Evolutionary conservation across 1,139 yeast species (phyloP).

Genomic region (Saccharomyces hybrid): DNA sequence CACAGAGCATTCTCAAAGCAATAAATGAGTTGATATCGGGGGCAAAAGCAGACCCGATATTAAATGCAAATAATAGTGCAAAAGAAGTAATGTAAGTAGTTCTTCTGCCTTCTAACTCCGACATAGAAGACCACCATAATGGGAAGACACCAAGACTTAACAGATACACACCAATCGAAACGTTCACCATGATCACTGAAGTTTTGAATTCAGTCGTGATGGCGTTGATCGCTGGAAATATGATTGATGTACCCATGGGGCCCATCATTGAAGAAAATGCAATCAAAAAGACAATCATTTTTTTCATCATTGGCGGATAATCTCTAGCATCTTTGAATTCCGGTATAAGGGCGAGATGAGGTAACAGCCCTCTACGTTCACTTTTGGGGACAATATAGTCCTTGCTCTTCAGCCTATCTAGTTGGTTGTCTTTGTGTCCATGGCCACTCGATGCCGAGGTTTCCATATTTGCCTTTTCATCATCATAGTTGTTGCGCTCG

Average conservation of each 20-base stretch:
- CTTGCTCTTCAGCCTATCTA: not conserved
- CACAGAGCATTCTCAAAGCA: conserved; percentile 61
- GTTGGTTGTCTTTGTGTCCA: not conserved
- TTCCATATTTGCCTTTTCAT: not conserved
- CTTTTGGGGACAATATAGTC: conserved; percentile 31
- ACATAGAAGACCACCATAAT: conserved; percentile 80
- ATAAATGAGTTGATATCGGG: conserved; percentile 57
- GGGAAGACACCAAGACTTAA: conserved; percentile 74
- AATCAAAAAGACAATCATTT: conserved; percentile 51
- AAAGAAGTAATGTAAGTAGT: conserved; percentile 66
- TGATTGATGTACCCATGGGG: conserved; percentile 87
- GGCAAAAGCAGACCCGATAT: conserved; percentile 65
- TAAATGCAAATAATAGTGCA: conserved; percentile 52
- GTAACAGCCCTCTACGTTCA: conserved; percentile 49
- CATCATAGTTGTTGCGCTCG: not conserved
- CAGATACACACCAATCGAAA: conserved; percentile 74
- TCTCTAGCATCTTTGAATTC: conserved; percentile 70
- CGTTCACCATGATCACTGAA: conserved; percentile 52
- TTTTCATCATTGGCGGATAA: conserved; percentile 46
- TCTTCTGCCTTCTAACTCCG: conserved; percentile 71
- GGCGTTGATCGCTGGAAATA: conserved; percentile 69
- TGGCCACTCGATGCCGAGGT: not conserved
- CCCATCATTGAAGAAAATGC: conserved; percentile 76
- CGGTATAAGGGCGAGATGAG: conserved; percentile 50
- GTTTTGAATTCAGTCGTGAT: conserved; percentile 52